phyloP scores from a whole-genome alignment of 371 early-diverging fungal genomes.

The Syncephalis plumigaleata region DNA sequence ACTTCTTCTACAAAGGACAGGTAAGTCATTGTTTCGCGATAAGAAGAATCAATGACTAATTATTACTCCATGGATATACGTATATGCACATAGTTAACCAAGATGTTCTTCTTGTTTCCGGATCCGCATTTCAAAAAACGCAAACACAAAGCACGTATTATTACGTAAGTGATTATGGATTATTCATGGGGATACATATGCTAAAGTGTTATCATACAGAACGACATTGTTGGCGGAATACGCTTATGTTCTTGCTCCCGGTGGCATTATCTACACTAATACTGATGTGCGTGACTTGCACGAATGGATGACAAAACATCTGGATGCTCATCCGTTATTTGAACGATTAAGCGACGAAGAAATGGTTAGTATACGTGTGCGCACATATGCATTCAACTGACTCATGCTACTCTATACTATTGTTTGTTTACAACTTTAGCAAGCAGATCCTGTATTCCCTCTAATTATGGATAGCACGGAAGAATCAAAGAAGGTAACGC shows the following conservation, averaged over 20 bases:
- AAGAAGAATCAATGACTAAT: no score
- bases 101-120: slow-evolving; percentile 96
- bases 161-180: slow-evolving; percentile 39
- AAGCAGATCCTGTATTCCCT: slow-evolving; percentile 69
- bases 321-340: slow-evolving; percentile 88
- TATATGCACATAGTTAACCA: slow-evolving; percentile 44
- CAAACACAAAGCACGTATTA: slow-evolving; percentile 98
- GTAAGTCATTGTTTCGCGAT: slow-evolving; percentile 11
- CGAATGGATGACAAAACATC: slow-evolving; percentile 90
- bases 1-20: slow-evolving; percentile 92
- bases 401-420: slow-evolving; percentile 6
- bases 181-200: background rate
- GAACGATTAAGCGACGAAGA: slow-evolving; percentile 73
- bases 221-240: slow-evolving; percentile 83
- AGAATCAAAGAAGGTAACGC: slow-evolving; percentile 92
- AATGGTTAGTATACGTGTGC: slow-evolving; percentile 19
- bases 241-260: slow-evolving; percentile 75
- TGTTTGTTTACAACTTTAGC: slow-evolving; percentile 15
- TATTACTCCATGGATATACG: no score
- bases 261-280: slow-evolving; percentile 90
- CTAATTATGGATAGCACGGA: slow-evolving; percentile 80
- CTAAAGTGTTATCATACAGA: slow-evolving; percentile 9
- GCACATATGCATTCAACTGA: background rate
- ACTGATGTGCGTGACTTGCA: slow-evolving; percentile 91
- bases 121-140: slow-evolving; percentile 99